Conservation (phyloP, 1,284 basidiomycete species). For the Melanopsichium pennsylvanicum region DNA sequence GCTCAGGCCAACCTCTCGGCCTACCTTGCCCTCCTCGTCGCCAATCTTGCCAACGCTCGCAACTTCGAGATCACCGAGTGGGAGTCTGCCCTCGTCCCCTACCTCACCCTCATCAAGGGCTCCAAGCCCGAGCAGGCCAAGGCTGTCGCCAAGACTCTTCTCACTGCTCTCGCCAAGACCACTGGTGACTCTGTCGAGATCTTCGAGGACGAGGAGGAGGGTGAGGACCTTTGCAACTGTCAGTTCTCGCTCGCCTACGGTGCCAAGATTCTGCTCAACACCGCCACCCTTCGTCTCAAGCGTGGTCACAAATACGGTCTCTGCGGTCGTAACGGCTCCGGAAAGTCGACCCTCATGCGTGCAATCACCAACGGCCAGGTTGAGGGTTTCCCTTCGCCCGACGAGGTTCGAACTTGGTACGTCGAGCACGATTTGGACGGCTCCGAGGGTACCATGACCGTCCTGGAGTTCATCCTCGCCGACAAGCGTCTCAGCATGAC, state of each 20-base stretch:
- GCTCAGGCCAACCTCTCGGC: slow-evolving; percentile 49
- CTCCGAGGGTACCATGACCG: slow-evolving; percentile 64
- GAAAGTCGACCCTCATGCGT: slow-evolving; percentile 66
- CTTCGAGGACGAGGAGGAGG: slow-evolving; percentile 66
- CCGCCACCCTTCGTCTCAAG: slow-evolving; percentile 65
- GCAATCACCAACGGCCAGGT: slow-evolving; percentile 66
- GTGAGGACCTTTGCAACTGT: slow-evolving; percentile 66
- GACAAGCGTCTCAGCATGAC: slow-evolving; percentile 62
- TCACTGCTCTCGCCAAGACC: slow-evolving; percentile 60
- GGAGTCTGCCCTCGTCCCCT: slow-evolving; percentile 61
- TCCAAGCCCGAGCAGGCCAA: slow-evolving; percentile 55
- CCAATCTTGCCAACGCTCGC: slow-evolving; percentile 65
- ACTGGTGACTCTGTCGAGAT: slow-evolving; percentile 65
- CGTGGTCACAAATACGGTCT: slow-evolving; percentile 66
- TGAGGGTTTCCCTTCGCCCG: slow-evolving; percentile 66
- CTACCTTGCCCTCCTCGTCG: slow-evolving; percentile 61
- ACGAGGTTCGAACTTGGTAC: slow-evolving; percentile 66
- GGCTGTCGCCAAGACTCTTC: slow-evolving; percentile 51
- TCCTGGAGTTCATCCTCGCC: slow-evolving; percentile 64
- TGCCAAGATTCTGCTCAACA: slow-evolving; percentile 67
- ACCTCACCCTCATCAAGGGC: slow-evolving; percentile 62
- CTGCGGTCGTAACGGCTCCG: slow-evolving; percentile 66
- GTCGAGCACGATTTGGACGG: slow-evolving; percentile 67
- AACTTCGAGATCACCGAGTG: slow-evolving; percentile 65
- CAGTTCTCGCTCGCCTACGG: slow-evolving; percentile 67